These are phyloP conservation scores for Mercurialis annua DNA, from an alignment of 345 rosid genomes.

Conservation along the genomic window DNA sequence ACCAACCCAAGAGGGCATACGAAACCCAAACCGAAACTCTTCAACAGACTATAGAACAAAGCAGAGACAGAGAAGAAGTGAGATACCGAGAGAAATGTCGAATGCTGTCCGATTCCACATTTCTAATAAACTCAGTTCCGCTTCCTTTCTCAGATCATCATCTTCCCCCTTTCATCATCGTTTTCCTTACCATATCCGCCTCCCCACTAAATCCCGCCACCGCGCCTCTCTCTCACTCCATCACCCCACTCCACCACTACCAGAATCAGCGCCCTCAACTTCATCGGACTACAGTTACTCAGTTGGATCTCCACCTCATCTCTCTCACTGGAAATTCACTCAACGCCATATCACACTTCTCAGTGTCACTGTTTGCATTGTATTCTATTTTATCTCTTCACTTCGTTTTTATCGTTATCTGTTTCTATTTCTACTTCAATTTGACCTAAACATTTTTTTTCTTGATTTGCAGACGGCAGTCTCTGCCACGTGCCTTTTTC, in stretches of 20 bases:
- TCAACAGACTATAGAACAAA: no score
- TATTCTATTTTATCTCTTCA: constrained; percentile 13
- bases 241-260: constrained; percentile 17
- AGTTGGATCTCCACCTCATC: constrained; percentile 48
- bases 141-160: not conserved
- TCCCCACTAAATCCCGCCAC: constrained; percentile 23
- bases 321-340: constrained; percentile 59
- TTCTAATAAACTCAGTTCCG: not conserved
- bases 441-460: no score
- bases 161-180: constrained; percentile 10
- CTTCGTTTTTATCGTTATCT: no score
- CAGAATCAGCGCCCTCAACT: constrained; percentile 32
- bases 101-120: not conserved
- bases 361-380: constrained; percentile 64
- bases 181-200: constrained; percentile 23
- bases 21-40: no score
- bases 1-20: no score
- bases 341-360: constrained; percentile 61
- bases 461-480: constrained; percentile 54
- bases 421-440: not conserved
- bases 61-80: no score
- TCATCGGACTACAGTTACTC: constrained; percentile 43
- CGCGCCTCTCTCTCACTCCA: constrained; percentile 26
- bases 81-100: not conserved
- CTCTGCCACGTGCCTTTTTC: constrained; percentile 77